Evolutionary conservation across 345 rosid species (phyloP).

Genomic region (Euphorbia pulcherrima): DNA sequence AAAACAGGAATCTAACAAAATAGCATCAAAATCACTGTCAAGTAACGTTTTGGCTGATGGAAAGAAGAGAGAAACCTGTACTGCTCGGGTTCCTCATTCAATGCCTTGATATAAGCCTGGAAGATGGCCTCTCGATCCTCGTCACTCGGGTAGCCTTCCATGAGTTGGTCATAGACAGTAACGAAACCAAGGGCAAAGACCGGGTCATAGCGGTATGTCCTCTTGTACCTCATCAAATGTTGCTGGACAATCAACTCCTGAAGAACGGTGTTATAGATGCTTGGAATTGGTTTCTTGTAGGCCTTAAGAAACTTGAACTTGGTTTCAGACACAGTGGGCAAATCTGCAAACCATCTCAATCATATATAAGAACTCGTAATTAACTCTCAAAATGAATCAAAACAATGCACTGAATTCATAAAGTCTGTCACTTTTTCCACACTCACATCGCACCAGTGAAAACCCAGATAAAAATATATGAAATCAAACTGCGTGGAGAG

Average conservation of each 20-base stretch:
- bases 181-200: constrained; percentile 96
- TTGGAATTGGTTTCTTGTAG: constrained; percentile 86
- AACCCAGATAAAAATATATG: too few relatives aligned
- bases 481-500: background rate
- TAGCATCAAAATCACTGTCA: background rate
- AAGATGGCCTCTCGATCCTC: constrained; percentile 85
- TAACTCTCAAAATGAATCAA: background rate
- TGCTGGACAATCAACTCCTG: constrained; percentile 96
- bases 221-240: constrained; percentile 89
- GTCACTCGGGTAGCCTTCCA: constrained; percentile 95
- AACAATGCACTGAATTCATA: background rate
- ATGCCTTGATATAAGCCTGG: constrained; percentile 69
- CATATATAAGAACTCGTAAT: constrained; percentile 2
- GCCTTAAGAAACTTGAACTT: constrained; percentile 73
- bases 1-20: too few relatives aligned
- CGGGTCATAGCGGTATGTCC: constrained; percentile 68
- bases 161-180: constrained; percentile 90
- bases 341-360: constrained; percentile 42
- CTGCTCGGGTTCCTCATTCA: constrained; percentile 83
- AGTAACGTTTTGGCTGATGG: background rate
- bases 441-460: background rate
- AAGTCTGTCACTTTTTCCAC: background rate
- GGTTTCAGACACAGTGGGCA: constrained; percentile 84
- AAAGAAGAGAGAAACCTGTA: constrained; percentile 55
- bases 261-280: constrained; percentile 76